Percentiles rank a stretch among this genome's conserved stretches.
phyloP scores from a whole-genome alignment of 352 stramenopile genomes.

The Pythium aristosporum region DNA sequence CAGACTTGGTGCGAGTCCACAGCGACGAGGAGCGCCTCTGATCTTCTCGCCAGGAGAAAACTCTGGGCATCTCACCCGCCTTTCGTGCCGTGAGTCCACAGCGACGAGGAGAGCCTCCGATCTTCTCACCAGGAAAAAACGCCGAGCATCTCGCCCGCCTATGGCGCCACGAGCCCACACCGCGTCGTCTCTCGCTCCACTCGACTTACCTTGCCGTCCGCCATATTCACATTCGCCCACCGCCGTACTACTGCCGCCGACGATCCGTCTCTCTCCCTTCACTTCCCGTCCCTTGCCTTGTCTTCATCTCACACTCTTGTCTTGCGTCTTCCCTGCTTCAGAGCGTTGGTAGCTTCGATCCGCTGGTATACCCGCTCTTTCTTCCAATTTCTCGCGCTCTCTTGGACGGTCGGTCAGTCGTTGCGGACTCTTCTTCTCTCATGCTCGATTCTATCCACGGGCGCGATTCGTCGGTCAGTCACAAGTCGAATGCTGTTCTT shows the following conservation, averaged over 20 bases:
- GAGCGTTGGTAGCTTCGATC: not conserved
- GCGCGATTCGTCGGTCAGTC: slow-evolving; percentile 2
- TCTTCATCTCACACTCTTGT: not conserved
- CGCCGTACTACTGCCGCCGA: not conserved
- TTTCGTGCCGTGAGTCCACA: not conserved
- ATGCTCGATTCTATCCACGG: not conserved
- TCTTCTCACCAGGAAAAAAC: not conserved
- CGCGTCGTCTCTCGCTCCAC: not conserved
- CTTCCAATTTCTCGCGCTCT: not conserved
- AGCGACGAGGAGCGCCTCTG: not conserved
- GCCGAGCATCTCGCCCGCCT: not conserved
- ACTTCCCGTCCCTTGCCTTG: not conserved
- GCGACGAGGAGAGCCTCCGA: not conserved
- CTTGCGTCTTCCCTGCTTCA: slow-evolving; percentile 1
- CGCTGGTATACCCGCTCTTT: slow-evolving; percentile 7
- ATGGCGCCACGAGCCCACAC: not conserved
- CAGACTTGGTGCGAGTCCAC: not conserved
- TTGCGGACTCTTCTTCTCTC: not conserved
- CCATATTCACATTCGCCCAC: not conserved
- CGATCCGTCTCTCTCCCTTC: slow-evolving; percentile 7
- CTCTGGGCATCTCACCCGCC: slow-evolving; percentile 1
- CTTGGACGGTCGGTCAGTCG: slow-evolving; percentile 1
- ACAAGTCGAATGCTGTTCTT: not conserved
- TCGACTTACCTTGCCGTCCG: no score
- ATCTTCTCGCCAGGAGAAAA: not conserved